These are phyloP conservation scores for Tuber borchii DNA, from an alignment of 495 filamentous ascomycete species.

Conservation along the genomic window DNA sequence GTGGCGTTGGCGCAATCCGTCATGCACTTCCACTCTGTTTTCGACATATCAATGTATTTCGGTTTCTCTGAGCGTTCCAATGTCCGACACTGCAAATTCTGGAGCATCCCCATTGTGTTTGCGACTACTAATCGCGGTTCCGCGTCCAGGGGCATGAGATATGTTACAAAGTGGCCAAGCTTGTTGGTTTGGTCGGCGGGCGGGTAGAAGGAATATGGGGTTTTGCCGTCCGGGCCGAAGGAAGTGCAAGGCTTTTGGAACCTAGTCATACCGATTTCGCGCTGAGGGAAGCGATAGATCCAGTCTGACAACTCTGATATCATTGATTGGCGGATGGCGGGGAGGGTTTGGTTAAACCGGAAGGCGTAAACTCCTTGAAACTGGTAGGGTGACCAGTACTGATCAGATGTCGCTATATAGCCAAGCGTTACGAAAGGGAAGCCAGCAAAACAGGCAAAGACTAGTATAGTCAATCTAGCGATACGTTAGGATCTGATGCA, in stretches of 20 bases:
- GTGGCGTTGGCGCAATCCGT: slow-evolving; percentile 17
- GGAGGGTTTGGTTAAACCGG: slow-evolving; percentile 18
- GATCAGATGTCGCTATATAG: slow-evolving; percentile 27
- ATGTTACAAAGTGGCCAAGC: slow-evolving; percentile 31
- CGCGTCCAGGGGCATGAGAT: slow-evolving; percentile 18
- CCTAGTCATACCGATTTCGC: slow-evolving; percentile 19
- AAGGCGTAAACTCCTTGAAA: slow-evolving; percentile 20
- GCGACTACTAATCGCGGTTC: slow-evolving; percentile 26
- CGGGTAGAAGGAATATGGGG: slow-evolving; percentile 25
- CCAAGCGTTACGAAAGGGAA: slow-evolving; percentile 32
- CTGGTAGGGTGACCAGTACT: slow-evolving; percentile 26
- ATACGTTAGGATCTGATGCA: neutral
- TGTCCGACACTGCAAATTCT: slow-evolving; percentile 18
- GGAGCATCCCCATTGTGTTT: slow-evolving; percentile 27
- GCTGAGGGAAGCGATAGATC: slow-evolving; percentile 30
- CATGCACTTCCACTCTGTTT: slow-evolving; percentile 18
- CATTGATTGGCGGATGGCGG: slow-evolving; percentile 12
- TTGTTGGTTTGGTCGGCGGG: slow-evolving; percentile 22
- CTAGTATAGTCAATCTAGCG: slow-evolving; percentile 24
- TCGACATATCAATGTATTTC: slow-evolving; percentile 19
- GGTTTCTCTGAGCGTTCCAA: slow-evolving; percentile 17
- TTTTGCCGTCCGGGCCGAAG: slow-evolving; percentile 18
- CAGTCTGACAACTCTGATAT: slow-evolving; percentile 15
- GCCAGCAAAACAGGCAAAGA: slow-evolving; percentile 22
- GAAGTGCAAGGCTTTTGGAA: slow-evolving; percentile 18